Conservation (phyloP, 305 asterid species). For the Coffea humblotiana region DNA sequence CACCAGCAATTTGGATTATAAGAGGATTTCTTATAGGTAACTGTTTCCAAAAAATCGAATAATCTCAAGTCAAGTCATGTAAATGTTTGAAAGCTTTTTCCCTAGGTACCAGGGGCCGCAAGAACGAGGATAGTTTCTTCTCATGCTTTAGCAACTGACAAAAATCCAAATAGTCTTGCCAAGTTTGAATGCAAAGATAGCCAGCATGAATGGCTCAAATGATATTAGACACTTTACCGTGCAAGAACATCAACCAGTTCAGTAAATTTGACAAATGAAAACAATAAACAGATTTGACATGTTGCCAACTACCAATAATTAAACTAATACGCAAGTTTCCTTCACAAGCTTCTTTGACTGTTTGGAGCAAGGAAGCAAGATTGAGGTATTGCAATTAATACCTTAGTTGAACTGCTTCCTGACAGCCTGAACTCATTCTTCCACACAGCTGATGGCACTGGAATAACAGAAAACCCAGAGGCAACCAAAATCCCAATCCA, state of each 20-base stretch:
- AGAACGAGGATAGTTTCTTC: neutral
- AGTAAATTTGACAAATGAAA: neutral
- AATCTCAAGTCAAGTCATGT: neutral
- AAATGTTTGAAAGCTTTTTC: neutral
- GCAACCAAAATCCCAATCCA: constrained; percentile 93
- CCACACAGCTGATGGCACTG: constrained; percentile 80
- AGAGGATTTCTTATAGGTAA: neutral
- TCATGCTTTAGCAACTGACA: neutral
- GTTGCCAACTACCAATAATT: neutral
- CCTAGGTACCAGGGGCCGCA: neutral
- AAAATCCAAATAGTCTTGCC: neutral
- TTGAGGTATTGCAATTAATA: constrained; percentile 19
- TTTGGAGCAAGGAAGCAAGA: neutral
- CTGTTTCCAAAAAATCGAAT: neutral
- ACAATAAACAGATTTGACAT: neutral
- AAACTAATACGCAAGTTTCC: neutral
- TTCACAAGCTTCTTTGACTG: neutral
- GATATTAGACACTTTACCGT: neutral
- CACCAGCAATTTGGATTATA: neutral
- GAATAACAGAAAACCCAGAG: constrained; percentile 87
- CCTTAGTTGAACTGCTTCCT: constrained; percentile 67
- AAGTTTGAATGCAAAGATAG: neutral
- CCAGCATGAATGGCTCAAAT: neutral
- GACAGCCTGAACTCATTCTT: constrained; percentile 74
- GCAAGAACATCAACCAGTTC: neutral